Base-by-base conservation (phyloP, 768 basidiomycete genomes). In the Pholiota conissans region DNA sequence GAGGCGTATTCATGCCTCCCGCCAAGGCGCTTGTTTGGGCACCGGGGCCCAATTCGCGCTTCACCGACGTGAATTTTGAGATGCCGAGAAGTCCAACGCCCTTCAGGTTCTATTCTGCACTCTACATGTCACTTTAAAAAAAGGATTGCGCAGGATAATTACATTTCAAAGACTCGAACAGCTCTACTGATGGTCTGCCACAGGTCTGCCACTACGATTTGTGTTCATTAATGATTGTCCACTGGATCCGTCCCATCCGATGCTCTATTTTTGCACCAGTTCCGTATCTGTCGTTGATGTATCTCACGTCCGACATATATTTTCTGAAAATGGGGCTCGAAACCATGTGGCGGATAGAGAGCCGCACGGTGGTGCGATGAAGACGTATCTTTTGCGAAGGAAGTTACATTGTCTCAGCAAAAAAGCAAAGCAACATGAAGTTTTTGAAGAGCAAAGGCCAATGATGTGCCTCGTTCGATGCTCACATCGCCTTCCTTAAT, bases 301-400 rank as follows among this genome's bases (percentile, higher is more conserved):
- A n/a, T 54, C 53, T 32, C 53, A 54, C 53, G 53, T 54, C 53
- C 40, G 22, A 54, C 53, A 54, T 32, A 24, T 22, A 46, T 32
- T 34, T 47, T 29, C 40, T 54, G 53, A 46, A 52, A 46, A 46
- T 30, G 28, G 42, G 18, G 29, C 20, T 18, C 16, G 22, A 29
- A 20, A 22, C 53, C 53, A 54, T 54, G 53, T 27, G 53, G 53
- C 46, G 18, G 29, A 39, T 30, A 46, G 11, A 45, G 28, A 24
- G 42, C 53, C 39, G 40, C 42, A n/a, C 53, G 53, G 53, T 42
- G 46, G 18, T 54, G 40, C 40, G 53, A 54, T 26, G 30, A 22
- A 54, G 22, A 30, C 29, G 53, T 26, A 39, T 52, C 35, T 39
- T 34, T 29, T 37, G 32, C 26, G 24, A 26, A 27, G 34, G 34